A percentile compares a stretch with the other conserved stretches of the same genome.
phyloP scores from a whole-genome alignment of 352 stramenopile genomes.

The Pythium volutum region DNA sequence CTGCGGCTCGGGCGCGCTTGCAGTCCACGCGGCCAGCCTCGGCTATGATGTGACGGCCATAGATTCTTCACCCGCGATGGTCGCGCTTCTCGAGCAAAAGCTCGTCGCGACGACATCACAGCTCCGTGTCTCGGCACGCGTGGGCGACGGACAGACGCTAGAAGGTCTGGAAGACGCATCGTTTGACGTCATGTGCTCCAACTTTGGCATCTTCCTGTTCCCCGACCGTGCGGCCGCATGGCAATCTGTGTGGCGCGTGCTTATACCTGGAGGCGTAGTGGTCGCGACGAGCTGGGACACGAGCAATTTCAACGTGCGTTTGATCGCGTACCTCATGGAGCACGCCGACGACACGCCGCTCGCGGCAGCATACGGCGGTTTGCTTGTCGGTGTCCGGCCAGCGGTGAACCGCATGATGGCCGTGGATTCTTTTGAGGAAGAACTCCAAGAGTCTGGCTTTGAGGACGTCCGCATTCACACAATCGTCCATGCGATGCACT shows the following conservation, averaged over 20 bases:
- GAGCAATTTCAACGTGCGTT: slow-evolving; percentile 13
- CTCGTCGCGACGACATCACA: background rate
- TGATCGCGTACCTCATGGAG: slow-evolving; percentile 11
- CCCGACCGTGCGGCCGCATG: slow-evolving; percentile 14
- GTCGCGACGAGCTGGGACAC: slow-evolving; percentile 22
- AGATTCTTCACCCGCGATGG: slow-evolving; percentile 18
- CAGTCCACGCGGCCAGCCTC: slow-evolving; percentile 5
- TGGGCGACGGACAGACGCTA: slow-evolving; percentile 19
- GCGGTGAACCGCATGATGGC: slow-evolving; percentile 8
- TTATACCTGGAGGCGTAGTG: slow-evolving; percentile 7
- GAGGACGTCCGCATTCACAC: slow-evolving; percentile 11
- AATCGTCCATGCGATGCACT: slow-evolving; percentile 11
- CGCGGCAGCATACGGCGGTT: background rate
- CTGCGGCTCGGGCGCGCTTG: slow-evolving; percentile 11
- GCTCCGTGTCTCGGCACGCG: background rate
- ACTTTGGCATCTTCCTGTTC: slow-evolving; percentile 25
- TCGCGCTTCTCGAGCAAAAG: slow-evolving; percentile 14
- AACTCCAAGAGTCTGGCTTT: slow-evolving; percentile 17
- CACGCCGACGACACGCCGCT: background rate
- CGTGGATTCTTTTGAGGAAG: slow-evolving; percentile 10
- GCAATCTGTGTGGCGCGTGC: slow-evolving; percentile 18
- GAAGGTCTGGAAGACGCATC: slow-evolving; percentile 14
- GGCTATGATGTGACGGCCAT: slow-evolving; percentile 19
- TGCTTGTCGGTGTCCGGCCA: background rate
- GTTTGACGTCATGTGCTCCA: slow-evolving; percentile 19